A percentile compares a stretch with the other conserved stretches of the same genome.
These are phyloP conservation scores for Hydrangea macrophylla DNA, from an alignment of 148 eudicot species.

Conservation along the genomic window DNA sequence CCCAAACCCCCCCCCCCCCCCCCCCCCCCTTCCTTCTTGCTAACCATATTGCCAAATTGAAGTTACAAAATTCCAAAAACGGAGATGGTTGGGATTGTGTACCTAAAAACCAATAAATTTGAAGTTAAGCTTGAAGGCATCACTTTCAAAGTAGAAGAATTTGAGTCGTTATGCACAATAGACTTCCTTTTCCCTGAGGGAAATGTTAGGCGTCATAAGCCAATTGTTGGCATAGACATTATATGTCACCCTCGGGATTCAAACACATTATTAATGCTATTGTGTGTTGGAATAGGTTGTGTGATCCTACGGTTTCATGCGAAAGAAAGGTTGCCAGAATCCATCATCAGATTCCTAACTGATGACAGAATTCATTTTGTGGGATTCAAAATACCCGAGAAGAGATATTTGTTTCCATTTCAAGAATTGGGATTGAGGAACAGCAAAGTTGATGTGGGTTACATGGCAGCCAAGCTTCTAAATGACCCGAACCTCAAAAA, in stretches of 20 bases:
- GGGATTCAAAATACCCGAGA: constrained; percentile 36
- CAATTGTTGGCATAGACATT: constrained; percentile 36
- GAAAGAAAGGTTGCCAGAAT: constrained; percentile 22
- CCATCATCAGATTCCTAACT: constrained; percentile 25
- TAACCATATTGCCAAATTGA: no score
- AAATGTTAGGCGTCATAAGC: constrained; percentile 23
- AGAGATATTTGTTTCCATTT: constrained; percentile 35
- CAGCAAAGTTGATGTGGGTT: constrained; percentile 30
- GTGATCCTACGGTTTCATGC: constrained; percentile 26
- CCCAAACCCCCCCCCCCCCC: no score
- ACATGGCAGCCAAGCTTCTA: constrained; percentile 27
- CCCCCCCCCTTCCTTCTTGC: no score
- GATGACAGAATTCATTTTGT: constrained; percentile 35
- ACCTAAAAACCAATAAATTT: constrained; percentile 33
- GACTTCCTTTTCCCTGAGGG: constrained; percentile 38
- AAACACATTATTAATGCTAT: constrained; percentile 16
- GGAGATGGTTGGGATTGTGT: constrained; percentile 31
- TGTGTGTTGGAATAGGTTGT: constrained; percentile 39
- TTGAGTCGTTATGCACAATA: constrained; percentile 28
- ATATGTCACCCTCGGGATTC: constrained; percentile 40
- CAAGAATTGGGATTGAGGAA: constrained; percentile 27
- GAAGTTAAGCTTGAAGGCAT: constrained; percentile 44
- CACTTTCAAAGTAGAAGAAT: constrained; percentile 31
- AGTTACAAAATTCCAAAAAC: not conserved
- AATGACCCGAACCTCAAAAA: constrained; percentile 26